Percentiles rank a stretch among this genome's conserved stretches.
These are phyloP conservation scores for Eragrostis tef DNA, from an alignment of 202 grass and related monocot species.

Conservation along the genomic window DNA sequence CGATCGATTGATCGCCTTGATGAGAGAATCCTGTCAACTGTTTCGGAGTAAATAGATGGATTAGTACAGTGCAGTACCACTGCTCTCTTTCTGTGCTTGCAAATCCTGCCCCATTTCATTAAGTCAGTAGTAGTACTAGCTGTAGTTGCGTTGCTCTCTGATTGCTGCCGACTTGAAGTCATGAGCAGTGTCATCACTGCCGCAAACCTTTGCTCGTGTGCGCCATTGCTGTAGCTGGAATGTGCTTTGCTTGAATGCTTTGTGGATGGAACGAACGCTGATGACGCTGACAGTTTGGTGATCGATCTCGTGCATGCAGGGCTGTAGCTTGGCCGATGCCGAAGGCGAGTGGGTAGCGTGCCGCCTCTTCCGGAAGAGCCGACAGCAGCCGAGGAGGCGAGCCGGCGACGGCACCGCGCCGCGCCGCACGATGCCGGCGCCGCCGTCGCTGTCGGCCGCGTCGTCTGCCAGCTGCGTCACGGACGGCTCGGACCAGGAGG, in stretches of 20 bases:
- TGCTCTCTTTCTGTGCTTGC: neutral
- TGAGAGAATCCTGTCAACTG: constrained; percentile 7
- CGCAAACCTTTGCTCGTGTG: neutral
- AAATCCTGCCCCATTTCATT: neutral
- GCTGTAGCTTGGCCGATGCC: constrained; percentile 45
- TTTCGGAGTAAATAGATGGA: neutral
- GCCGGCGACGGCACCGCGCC: neutral
- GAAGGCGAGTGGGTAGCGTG: constrained; percentile 64
- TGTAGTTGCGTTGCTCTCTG: neutral
- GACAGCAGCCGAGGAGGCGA: constrained; percentile 34
- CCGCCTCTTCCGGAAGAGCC: constrained; percentile 58
- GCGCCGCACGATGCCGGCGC: neutral
- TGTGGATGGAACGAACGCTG: neutral
- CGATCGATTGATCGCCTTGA: neutral
- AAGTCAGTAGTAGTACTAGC: neutral
- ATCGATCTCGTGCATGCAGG: constrained; percentile 24
- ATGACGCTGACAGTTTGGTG: neutral
- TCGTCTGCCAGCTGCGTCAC: constrained; percentile 68
- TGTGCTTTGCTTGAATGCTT: neutral
- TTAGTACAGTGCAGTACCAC: neutral
- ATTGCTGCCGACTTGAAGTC: constrained; percentile 2
- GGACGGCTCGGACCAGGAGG: constrained; percentile 48
- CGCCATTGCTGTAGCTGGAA: constrained; percentile 3
- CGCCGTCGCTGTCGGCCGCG: constrained; percentile 6
- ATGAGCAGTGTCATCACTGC: neutral